Evolutionary conservation across 2,329 filamentous ascomycete species (phyloP).

Genomic region (Stachybotrys echinatus): DNA sequence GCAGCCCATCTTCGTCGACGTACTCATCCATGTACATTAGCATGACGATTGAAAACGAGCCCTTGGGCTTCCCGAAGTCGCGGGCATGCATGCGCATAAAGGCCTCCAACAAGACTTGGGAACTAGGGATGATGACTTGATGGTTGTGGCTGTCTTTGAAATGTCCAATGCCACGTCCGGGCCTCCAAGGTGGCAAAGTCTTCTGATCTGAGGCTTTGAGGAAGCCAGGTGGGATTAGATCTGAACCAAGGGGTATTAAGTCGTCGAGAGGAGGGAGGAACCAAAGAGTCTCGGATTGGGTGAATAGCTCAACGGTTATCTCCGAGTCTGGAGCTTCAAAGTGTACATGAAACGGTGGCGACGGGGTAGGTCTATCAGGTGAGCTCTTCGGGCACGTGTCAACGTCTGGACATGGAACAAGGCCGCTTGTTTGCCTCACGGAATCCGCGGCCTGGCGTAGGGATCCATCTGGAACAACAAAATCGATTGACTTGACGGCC

Average conservation of each 20-base stretch:
- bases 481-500: too few species aligned
- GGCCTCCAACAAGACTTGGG: slow-evolving; percentile 17
- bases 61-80: slow-evolving; percentile 10
- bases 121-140: slow-evolving; percentile 11
- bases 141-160: slow-evolving; percentile 6
- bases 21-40: slow-evolving; percentile 17
- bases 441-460: too few species aligned
- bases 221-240: slow-evolving; percentile 9
- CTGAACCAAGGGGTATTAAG: slow-evolving; percentile 1
- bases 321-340: slow-evolving; percentile 10
- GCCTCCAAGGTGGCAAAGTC: slow-evolving; percentile 14
- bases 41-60: slow-evolving; percentile 14
- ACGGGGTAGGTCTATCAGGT: slow-evolving; percentile 10
- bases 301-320: slow-evolving; percentile 13
- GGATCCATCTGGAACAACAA: too few species aligned
- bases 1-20: slow-evolving; percentile 16
- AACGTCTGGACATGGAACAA: too few species aligned
- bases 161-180: slow-evolving; percentile 10
- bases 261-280: slow-evolving; percentile 14
- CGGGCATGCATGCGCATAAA: slow-evolving; percentile 16
- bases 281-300: slow-evolving; percentile 16
- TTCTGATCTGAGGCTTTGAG: slow-evolving; percentile 14
- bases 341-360: slow-evolving; percentile 11
- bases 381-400: too few species aligned
- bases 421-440: too few species aligned